Evolutionary conservation across 1,284 basidiomycete species (phyloP).

Genomic region (Rhodotorula sp.): DNA sequence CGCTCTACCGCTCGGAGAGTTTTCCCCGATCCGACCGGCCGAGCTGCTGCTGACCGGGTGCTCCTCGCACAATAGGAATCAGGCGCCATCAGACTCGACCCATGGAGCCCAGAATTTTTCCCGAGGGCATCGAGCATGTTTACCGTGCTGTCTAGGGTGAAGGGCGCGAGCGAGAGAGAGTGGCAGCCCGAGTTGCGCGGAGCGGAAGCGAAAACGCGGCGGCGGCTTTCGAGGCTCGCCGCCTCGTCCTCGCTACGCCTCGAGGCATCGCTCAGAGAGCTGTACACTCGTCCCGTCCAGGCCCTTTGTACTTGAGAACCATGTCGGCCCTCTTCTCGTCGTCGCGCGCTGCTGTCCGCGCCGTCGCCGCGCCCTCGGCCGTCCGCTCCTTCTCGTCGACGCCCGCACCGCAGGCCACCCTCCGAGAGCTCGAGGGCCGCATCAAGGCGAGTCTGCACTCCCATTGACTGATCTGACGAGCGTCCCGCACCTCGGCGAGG

Average conservation of each 20-base stretch:
- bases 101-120: too few species aligned
- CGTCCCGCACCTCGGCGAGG: not conserved
- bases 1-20: too few species aligned
- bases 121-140: too few species aligned
- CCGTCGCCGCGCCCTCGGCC: constrained; percentile 52
- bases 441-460: constrained; percentile 67
- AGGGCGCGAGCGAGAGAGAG: too few species aligned
- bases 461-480: not conserved
- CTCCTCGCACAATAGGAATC: too few species aligned
- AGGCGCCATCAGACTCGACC: too few species aligned
- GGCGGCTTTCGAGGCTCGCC: too few species aligned
- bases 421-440: constrained; percentile 94
- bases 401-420: constrained; percentile 89
- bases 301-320: not conserved
- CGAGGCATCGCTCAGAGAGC: not conserved
- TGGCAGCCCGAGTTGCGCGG: too few species aligned
- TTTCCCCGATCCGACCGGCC: too few species aligned
- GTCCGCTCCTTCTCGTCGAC: constrained; percentile 61
- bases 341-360: constrained; percentile 46
- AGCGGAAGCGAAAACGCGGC: too few species aligned
- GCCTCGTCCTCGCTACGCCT: not conserved
- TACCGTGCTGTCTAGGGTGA: too few species aligned
- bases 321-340: constrained; percentile 12
- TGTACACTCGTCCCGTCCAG: not conserved
- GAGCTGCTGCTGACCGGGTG: too few species aligned